Base-by-base conservation (phyloP, 1,284 basidiomycete genomes). In the Irpex sp. region DNA sequence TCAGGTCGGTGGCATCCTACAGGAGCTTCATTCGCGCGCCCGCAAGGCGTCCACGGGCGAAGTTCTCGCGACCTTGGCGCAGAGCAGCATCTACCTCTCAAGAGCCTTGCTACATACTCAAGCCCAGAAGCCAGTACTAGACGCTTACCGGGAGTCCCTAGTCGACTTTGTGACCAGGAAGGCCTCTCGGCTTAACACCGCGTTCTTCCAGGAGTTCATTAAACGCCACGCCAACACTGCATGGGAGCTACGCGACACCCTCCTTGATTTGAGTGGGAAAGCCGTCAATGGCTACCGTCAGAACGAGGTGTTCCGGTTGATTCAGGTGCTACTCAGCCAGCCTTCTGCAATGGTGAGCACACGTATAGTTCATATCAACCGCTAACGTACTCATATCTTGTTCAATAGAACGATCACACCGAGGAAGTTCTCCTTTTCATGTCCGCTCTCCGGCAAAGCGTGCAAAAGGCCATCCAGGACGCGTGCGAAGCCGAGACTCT, bases 81-180 rank as follows among this genome's bases (percentile, higher is more conserved):
- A 86, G 62, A 87, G 87, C 73, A 91, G 88, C 68, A 75, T 94
- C 4, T 96, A 93, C 73, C 76, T 96, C 6, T 81, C 86, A 17
- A 86, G 85, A 68, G 74, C 85, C 1, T 76, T 93, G 62, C 70
- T 86, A 1, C 81, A 83, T 38, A 66, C 75, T 6, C 73, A 76
- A 60, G 79, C 73, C n/a, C 77, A 81, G 34, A 75, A 79, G 34
- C 64, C 77, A 6, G 78, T 89, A 5, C 66, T 87, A 1, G 74
- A 78, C 26, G 75, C 82, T 6, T 97, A 97, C 74, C 81, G 80
- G 52, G 78, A 79, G 64, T 94, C 94, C 0, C 75, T 97, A 21
- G 71, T 79, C 15, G 93, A 96, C 76, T 97, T 94, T 73, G 79
- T 92, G 63, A 86, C 85, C 7, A 85, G 93, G 64, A 97, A 97